Evolutionary conservation across 2,329 filamentous ascomycete genomes (phyloP).

Genomic region (Penicillium polonicum): DNA sequence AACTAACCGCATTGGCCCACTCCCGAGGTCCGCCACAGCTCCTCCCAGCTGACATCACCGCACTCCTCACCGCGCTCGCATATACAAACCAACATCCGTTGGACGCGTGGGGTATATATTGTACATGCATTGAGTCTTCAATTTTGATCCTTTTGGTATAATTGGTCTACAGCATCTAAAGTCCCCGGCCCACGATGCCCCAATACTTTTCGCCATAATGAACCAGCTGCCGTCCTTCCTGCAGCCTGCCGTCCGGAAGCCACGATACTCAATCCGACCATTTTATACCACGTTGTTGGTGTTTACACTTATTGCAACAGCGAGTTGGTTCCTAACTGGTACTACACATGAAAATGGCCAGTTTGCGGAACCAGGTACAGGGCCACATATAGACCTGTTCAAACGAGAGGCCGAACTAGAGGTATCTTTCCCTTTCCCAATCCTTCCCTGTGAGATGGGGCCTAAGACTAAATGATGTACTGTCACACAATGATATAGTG

Average conservation of each 20-base stretch:
- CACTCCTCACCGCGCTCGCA: slow-evolving; percentile 15
- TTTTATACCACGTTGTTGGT: slow-evolving; percentile 49
- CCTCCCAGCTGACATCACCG: slow-evolving; percentile 27
- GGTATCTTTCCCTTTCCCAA: slow-evolving; percentile 21
- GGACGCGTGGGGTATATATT: neutral
- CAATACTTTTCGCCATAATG: slow-evolving; percentile 26
- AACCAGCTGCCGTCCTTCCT: slow-evolving; percentile 22
- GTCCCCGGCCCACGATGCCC: slow-evolving; percentile 32
- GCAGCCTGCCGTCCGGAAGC: slow-evolving; percentile 24
- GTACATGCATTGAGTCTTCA: neutral
- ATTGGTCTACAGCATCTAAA: neutral
- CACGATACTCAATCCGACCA: slow-evolving; percentile 44
- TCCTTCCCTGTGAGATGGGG: slow-evolving; percentile 5
- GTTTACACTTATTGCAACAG: slow-evolving; percentile 33
- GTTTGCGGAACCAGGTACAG: slow-evolving; percentile 1
- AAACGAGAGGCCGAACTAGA: slow-evolving; percentile 27
- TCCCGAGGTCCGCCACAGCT: slow-evolving; percentile 7
- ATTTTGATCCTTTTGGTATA: neutral
- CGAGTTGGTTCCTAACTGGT: slow-evolving; percentile 28
- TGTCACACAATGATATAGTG: slow-evolving; percentile 54
- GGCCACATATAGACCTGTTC: slow-evolving; percentile 14
- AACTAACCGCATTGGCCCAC: slow-evolving; percentile 23
- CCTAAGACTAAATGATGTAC: slow-evolving; percentile 14
- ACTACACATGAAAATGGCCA: slow-evolving; percentile 9
- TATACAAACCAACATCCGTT: slow-evolving; percentile 1